A percentile compares a stretch with the other conserved stretches of the same genome.
These are phyloP conservation scores for Phytopythium montanum DNA, from an alignment of 352 stramenopile species.

Conservation along the genomic window DNA sequence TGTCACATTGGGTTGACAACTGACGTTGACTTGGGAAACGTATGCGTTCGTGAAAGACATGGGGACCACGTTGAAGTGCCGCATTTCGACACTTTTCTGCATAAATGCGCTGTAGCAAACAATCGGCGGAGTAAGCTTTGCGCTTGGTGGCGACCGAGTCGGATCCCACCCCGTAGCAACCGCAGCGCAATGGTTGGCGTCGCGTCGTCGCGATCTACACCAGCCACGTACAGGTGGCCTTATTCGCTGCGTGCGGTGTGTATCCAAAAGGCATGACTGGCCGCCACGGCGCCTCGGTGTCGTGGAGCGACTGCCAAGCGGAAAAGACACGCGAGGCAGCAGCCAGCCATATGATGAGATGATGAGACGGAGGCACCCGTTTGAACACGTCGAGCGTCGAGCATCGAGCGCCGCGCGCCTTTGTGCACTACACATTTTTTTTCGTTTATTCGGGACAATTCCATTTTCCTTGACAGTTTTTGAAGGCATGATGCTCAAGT, in stretches of 20 bases:
- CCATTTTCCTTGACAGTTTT: no score
- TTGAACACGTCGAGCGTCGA: neutral
- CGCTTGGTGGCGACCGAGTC: no score
- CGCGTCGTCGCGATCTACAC: neutral
- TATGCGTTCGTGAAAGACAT: conserved; percentile 2
- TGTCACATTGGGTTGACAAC: neutral
- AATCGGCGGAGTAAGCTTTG: no score
- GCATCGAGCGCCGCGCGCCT: neutral
- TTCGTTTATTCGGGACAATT: no score
- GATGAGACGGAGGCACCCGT: neutral
- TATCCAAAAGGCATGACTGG: neutral
- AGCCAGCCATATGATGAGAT: no score
- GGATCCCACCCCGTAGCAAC: no score
- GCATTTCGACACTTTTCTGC: neutral
- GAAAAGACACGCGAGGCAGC: neutral
- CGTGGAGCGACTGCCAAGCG: neutral
- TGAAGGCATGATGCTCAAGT: no score
- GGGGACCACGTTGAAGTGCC: conserved; percentile 1
- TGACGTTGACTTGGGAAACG: neutral
- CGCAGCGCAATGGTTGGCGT: no score
- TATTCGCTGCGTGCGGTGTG: no score
- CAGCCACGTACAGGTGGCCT: neutral
- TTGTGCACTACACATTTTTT: neutral
- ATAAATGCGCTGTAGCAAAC: no score
- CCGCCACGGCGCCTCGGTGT: conserved; percentile 1